These are phyloP conservation scores for Blastomyces silverae DNA, from an alignment of 2,329 filamentous ascomycete genomes.

Conservation along the genomic window DNA sequence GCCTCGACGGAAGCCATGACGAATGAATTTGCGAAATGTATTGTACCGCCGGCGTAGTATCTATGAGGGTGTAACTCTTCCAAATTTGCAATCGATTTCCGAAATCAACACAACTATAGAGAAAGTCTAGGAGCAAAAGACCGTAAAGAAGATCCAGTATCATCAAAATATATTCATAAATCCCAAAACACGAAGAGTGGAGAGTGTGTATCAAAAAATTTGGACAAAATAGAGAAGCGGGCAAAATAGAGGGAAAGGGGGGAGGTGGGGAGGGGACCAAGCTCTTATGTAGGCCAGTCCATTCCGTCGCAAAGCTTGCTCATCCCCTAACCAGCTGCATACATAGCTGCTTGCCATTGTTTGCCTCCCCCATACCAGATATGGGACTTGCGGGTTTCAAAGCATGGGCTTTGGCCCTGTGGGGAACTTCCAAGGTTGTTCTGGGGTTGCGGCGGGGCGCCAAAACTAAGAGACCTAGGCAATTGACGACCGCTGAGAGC, in stretches of 20 bases:
- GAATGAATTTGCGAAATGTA: slow-evolving; percentile 20
- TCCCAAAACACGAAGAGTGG: background rate
- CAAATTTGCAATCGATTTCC: background rate
- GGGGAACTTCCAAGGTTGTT: slow-evolving; percentile 10
- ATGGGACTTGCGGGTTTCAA: slow-evolving; percentile 16
- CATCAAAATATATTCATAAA: background rate
- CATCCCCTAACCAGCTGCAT: slow-evolving; percentile 16
- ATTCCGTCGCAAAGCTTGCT: slow-evolving; percentile 24
- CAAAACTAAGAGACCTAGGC: background rate
- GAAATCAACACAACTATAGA: background rate
- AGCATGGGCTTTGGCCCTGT: background rate
- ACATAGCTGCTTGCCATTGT: slow-evolving; percentile 17
- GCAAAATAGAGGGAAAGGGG: slow-evolving; percentile 5
- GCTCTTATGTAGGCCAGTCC: slow-evolving; percentile 19
- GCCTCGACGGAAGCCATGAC: slow-evolving; percentile 20
- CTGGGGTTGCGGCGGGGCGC: slow-evolving; percentile 7
- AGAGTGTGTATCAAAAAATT: slow-evolving; percentile 6
- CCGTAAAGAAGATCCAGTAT: background rate
- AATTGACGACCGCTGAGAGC: background rate
- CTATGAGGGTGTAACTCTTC: background rate
- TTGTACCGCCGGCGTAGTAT: background rate
- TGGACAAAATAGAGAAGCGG: background rate
- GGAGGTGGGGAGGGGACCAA: slow-evolving; percentile 15
- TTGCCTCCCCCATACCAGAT: slow-evolving; percentile 27
- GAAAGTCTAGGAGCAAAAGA: background rate